Base-by-base conservation (phyloP, 805 yeast species). In the Kluyveromyces aestuarii region DNA sequence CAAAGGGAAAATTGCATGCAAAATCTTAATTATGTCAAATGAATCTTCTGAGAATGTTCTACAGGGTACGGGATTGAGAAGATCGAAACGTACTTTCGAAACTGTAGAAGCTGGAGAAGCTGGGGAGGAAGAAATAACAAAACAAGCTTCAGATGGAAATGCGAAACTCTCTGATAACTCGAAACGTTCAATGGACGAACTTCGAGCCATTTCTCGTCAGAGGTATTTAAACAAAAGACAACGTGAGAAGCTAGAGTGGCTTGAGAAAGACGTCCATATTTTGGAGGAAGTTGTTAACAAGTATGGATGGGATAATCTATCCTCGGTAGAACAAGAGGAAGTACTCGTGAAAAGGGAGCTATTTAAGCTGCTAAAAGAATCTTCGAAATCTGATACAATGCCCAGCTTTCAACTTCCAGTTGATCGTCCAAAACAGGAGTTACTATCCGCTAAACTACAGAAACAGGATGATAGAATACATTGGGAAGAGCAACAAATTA, bases 251-350 rank as follows among this genome's bases (percentile, higher is more conserved):
- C 58, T 74, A 16, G 55, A 66, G 11, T 56, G 74, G 14, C 49
- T 80, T 14, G 69, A 71, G 41, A 64, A 64, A 40, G 86, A 81
- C 45, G 66, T 82, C 13, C 61, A 59, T 2, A 75, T 70, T 9
- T 66, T 75, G 36, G 82, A 80, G 55, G 64, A 67, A 14, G 80
- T 77, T 56, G 72, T 79, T 16, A 56, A 68, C 16, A 57, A 67
- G 50, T 67, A 73, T 54, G 85, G 86, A 0, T 79, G 83, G 83
- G 68, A 71, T 2, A 69, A 73, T 18, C 57, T 82, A 17, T 69
- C 80, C 1, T 56, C 57, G 21, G 60, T 61, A 19, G 87, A 82
- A 52, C 74, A 69, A 44, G 62, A 70, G n/a, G 82, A 81, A 44
- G 72, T 77, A 45, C 63, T 63, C 18, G 65, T 73, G 51, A 81